Conservation (phyloP, 257 asterid species). For the Fraxinus excelsior region DNA sequence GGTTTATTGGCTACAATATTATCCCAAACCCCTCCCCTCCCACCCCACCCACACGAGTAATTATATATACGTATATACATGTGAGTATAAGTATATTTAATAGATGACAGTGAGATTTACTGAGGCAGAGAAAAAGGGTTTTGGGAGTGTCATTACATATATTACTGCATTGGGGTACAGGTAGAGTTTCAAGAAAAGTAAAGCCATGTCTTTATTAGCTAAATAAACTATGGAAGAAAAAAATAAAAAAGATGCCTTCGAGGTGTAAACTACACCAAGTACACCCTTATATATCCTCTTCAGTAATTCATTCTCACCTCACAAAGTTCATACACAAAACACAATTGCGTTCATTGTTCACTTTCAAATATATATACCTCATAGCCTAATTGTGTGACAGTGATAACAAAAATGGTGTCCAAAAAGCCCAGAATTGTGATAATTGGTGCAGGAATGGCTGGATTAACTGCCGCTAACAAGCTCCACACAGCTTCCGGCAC, state of each 20-base stretch:
- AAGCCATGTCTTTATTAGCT: slow-evolving; percentile 57
- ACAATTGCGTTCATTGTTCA: background rate
- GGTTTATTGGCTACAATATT: background rate
- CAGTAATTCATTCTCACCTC: slow-evolving; percentile 57
- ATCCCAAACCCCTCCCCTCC: background rate
- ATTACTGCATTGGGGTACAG: background rate
- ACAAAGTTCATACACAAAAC: slow-evolving; percentile 38
- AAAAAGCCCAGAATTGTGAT: slow-evolving; percentile 67
- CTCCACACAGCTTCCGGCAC: slow-evolving; percentile 45
- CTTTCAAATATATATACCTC: background rate
- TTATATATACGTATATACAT: background rate
- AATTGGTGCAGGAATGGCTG: slow-evolving; percentile 95
- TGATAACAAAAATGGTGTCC: slow-evolving; percentile 48
- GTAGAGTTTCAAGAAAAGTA: slow-evolving; percentile 47
- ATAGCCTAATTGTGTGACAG: background rate
- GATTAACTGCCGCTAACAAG: slow-evolving; percentile 79
- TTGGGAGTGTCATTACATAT: background rate
- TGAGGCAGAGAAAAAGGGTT: background rate
- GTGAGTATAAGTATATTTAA: background rate
- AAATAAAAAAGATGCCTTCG: slow-evolving; percentile 29
- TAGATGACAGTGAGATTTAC: background rate
- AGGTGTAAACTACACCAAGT: slow-evolving; percentile 20
- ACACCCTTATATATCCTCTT: slow-evolving; percentile 44
- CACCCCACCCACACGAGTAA: background rate
- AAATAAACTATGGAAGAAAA: slow-evolving; percentile 29